Evolutionary conservation across 1,139 yeast genomes (phyloP).

Genomic region (Blastobotrys petasosporus): DNA sequence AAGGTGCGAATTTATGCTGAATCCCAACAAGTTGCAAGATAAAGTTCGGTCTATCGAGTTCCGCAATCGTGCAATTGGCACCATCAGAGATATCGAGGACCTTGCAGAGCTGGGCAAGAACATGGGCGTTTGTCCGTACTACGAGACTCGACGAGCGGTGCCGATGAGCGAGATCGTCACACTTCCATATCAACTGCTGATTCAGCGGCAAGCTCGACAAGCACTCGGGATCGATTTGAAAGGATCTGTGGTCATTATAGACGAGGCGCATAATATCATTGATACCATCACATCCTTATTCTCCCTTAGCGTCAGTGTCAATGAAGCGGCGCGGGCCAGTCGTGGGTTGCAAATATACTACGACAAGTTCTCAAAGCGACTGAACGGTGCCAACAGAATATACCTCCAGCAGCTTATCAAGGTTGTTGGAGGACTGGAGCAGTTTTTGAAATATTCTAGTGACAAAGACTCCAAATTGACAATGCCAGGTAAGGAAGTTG

Average conservation of each 20-base stretch:
- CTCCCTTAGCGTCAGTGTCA: slow-evolving; percentile 51
- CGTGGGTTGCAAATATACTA: slow-evolving; percentile 50
- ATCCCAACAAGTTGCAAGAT: slow-evolving; percentile 32
- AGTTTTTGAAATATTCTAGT: slow-evolving; percentile 38
- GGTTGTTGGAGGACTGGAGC: slow-evolving; percentile 47
- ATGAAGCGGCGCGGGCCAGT: slow-evolving; percentile 44
- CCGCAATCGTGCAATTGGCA: slow-evolving; percentile 54
- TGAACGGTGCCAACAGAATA: slow-evolving; percentile 71
- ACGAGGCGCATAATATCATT: slow-evolving; percentile 86
- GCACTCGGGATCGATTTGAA: slow-evolving; percentile 54
- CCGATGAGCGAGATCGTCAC: slow-evolving; percentile 66
- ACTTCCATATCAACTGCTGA: slow-evolving; percentile 75
- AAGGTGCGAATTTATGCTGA: slow-evolving; percentile 50
- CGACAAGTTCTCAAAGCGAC: slow-evolving; percentile 51
- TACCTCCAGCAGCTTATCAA: slow-evolving; percentile 60
- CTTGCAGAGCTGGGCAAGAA: slow-evolving; percentile 54
- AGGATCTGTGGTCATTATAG: slow-evolving; percentile 69
- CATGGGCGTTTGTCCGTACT: slow-evolving; percentile 72
- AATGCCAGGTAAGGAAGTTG: slow-evolving; percentile 50
- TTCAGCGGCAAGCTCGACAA: slow-evolving; percentile 59
- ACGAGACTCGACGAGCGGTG: slow-evolving; percentile 56
- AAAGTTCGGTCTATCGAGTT: slow-evolving; percentile 41
- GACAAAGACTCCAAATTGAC: slow-evolving; percentile 27
- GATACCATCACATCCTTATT: slow-evolving; percentile 70
- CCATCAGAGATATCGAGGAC: slow-evolving; percentile 79